Evolutionary conservation across 768 basidiomycete genomes (phyloP).

Genomic region (Tricholomella constricta): DNA sequence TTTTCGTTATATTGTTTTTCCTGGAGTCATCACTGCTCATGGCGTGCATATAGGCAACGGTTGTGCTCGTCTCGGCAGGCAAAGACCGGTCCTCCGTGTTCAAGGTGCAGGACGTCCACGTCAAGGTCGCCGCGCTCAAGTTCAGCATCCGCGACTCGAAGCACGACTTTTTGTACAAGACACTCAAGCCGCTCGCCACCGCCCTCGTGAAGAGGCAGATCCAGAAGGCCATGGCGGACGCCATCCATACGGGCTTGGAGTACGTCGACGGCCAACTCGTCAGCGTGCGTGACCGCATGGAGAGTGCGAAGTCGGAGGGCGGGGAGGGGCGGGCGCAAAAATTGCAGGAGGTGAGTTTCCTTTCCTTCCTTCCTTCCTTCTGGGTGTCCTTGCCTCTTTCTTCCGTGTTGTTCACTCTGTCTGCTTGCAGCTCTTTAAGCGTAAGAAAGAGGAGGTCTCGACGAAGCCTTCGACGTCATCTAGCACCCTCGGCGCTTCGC

Average conservation of each 20-base stretch:
- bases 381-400: background rate
- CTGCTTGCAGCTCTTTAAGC: conserved; percentile 53
- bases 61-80: conserved; percentile 61
- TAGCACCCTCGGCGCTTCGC: conserved; percentile 15
- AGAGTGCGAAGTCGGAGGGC: conserved; percentile 49
- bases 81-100: conserved; percentile 71
- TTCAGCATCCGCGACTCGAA: conserved; percentile 91
- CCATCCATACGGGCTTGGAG: conserved; percentile 79
- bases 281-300: conserved; percentile 79
- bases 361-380: background rate
- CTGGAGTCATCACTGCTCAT: background rate
- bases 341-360: conserved; percentile 55
- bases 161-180: conserved; percentile 88
- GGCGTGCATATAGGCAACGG: conserved; percentile 43
- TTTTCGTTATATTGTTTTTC: conserved; percentile 5
- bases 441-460: conserved; percentile 47
- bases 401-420: background rate
- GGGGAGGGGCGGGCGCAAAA: conserved; percentile 44
- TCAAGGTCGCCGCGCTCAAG: conserved; percentile 86
- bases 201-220: conserved; percentile 80
- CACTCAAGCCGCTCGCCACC: conserved; percentile 76
- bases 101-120: conserved; percentile 67
- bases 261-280: conserved; percentile 90
- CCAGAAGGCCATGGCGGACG: conserved; percentile 55
- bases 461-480: conserved; percentile 23